Percentiles rank a stretch among this genome's conserved stretches.
phyloP scores from a whole-genome alignment of 2,329 filamentous ascomycete genomes.

The Mollisiaceae sp. region DNA sequence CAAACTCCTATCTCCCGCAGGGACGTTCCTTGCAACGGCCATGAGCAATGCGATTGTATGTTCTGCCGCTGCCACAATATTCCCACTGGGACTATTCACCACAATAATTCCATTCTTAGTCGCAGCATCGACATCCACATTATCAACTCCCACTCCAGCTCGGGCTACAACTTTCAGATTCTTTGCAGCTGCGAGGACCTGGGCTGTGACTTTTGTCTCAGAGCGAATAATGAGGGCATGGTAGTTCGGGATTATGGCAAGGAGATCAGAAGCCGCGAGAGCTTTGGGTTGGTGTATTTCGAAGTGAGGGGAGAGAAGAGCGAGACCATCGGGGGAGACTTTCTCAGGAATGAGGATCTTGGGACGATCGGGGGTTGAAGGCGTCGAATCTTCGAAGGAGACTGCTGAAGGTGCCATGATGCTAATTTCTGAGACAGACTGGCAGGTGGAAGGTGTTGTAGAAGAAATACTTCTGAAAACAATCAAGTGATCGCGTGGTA shows the following conservation, averaged over 20 bases:
- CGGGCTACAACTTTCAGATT: constrained; percentile 79
- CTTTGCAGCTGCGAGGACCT: constrained; percentile 67
- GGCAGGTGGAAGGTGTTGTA: not conserved
- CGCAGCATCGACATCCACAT: constrained; percentile 76
- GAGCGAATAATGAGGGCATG: constrained; percentile 80
- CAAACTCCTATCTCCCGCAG: constrained; percentile 69
- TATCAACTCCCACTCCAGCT: constrained; percentile 83
- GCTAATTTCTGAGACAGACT: not conserved
- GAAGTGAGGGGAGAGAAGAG: constrained; percentile 67
- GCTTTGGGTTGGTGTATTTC: constrained; percentile 72
- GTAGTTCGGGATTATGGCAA: constrained; percentile 71
- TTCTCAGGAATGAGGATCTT: constrained; percentile 78
- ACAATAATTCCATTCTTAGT: constrained; percentile 78
- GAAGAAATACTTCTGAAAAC: not conserved
- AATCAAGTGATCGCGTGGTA: not conserved
- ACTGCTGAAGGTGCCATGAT: constrained; percentile 38
- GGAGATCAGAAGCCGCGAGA: constrained; percentile 66
- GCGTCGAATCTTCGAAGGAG: constrained; percentile 1
- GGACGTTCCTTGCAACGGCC: constrained; percentile 75
- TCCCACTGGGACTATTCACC: constrained; percentile 79
- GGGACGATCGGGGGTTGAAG: constrained; percentile 25
- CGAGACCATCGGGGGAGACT: constrained; percentile 77
- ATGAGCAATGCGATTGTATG: constrained; percentile 78
- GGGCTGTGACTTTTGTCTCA: constrained; percentile 78
- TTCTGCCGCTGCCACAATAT: constrained; percentile 80